Percentiles rank a stretch among this genome's conserved stretches.
phyloP scores from a whole-genome alignment of 208 protist species.

The Crithidia bombi region DNA sequence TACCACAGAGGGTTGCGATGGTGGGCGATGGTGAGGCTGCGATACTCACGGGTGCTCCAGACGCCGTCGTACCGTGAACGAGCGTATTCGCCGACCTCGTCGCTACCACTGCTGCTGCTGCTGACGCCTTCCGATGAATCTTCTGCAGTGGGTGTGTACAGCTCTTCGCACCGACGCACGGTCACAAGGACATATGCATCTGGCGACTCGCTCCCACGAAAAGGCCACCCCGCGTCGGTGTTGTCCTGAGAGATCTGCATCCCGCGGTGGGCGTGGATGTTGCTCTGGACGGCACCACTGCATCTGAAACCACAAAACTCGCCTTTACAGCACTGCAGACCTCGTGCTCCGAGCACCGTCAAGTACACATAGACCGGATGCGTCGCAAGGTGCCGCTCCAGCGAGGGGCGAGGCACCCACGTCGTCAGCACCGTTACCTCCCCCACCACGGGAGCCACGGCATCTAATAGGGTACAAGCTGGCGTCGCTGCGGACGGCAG shows the following conservation, averaged over 20 bases:
- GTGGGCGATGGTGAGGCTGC: slow-evolving; percentile 4
- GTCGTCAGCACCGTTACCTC: slow-evolving; percentile 19
- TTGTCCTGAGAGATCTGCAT: neutral
- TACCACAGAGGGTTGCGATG: slow-evolving; percentile 20
- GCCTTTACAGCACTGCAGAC: neutral
- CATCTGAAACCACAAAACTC: neutral
- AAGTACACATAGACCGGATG: neutral
- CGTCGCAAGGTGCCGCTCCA: neutral
- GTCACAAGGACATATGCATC: neutral
- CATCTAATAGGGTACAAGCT: neutral
- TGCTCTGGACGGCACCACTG: neutral
- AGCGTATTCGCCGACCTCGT: neutral
- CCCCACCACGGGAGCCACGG: neutral
- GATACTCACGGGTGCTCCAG: slow-evolving; percentile 4
- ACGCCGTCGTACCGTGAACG: neutral
- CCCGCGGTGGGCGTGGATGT: neutral
- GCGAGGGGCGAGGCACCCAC: neutral
- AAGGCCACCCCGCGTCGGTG: neutral
- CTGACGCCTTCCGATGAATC: neutral
- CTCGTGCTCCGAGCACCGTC: slow-evolving; percentile 4
- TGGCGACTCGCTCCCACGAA: neutral
- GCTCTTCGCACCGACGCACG: neutral
- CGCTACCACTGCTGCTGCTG: neutral
- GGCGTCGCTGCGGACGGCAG: neutral
- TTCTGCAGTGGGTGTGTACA: neutral